These are phyloP conservation scores for Wickerhamiella siamensis DNA, from an alignment of 805 yeast genomes.

Conservation along the genomic window DNA sequence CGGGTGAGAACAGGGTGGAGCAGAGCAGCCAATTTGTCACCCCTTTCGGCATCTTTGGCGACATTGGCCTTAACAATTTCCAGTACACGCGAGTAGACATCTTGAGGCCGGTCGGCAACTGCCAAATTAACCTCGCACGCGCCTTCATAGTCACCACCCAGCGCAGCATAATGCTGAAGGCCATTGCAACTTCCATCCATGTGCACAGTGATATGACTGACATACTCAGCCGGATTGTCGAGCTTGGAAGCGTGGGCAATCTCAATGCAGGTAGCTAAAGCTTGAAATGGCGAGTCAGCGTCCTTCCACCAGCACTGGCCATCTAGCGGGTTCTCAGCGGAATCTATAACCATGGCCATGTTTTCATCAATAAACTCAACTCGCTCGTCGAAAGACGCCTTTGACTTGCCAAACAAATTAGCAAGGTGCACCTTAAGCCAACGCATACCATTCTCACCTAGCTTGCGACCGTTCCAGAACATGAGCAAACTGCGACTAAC, in stretches of 20 bases:
- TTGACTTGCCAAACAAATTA: conserved; percentile 43
- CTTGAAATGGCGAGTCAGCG: conserved; percentile 54
- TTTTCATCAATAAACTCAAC: conserved; percentile 35
- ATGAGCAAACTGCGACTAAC: conserved; percentile 41
- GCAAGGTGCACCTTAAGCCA: conserved; percentile 55
- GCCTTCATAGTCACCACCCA: conserved; percentile 56
- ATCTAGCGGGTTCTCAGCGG: conserved; percentile 36
- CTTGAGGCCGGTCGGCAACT: conserved; percentile 45
- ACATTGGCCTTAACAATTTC: conserved; percentile 33
- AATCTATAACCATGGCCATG: conserved; percentile 29
- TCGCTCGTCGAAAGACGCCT: conserved; percentile 38
- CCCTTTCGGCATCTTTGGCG: conserved; percentile 30
- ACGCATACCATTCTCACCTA: conserved; percentile 38
- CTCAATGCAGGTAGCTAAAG: conserved; percentile 42
- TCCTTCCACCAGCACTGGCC: conserved; percentile 40
- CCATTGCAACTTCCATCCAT: conserved; percentile 62
- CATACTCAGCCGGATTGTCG: conserved; percentile 35
- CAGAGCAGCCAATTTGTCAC: conserved; percentile 23
- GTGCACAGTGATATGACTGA: conserved; percentile 43
- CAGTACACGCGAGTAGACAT: conserved; percentile 45
- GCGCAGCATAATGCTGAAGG: conserved; percentile 54
- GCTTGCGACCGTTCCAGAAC: conserved; percentile 44
- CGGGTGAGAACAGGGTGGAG: conserved; percentile 55
- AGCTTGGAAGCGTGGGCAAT: conserved; percentile 34
- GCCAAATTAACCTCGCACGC: conserved; percentile 46